Base-by-base conservation (phyloP, 306 rosid genomes). In the Cercis canadensis region DNA sequence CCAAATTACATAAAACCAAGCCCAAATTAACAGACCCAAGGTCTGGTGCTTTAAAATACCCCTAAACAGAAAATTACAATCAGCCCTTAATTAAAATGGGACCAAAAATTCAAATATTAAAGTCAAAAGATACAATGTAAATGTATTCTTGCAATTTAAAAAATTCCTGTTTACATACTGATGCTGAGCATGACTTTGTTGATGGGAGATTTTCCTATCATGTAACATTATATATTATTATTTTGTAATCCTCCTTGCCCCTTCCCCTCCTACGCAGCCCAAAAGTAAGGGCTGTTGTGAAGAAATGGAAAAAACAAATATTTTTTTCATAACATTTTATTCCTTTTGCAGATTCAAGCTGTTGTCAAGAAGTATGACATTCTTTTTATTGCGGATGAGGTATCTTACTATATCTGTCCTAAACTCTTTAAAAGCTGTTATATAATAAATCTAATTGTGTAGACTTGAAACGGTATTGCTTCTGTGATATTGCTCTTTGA, bases 341-440 rank as follows among this genome's bases (percentile, higher is more conserved):
- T 59, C 59, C 45, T 65, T 45, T 5, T 80, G 82, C 79, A 94
- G 99, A 72, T 94, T 81, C 99, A 94, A 89, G 90, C 92, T 11
- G 80, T 94, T 15, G 73, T 94, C 72, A 94, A 91, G 87, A 91
- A 94, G 89, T 91, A 91, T 75, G 99, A 89, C 83, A 91, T 94
- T 77, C 97, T 94, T 75, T 85, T 94, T 60, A 91, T 94, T 77
- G 97, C 96, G 6, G 97, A 94, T 57, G 99, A 94, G 99, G 97
- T 89, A 73, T 39, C 50, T 16, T 39, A 17, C 41, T 57, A 43
- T 14, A 17, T 78, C 69, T 71, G 19, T 79, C 60, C 33, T 45
- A 69, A 37, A 55, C 46, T 14, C 69, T 41, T 70, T 41, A 44
- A 62, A 54, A 24, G 8, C 77, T 18, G 13, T 57, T 62, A 54